Evolutionary conservation across 202 grass and related monocot genomes (phyloP).

Genomic region (Musa balbisiana): DNA sequence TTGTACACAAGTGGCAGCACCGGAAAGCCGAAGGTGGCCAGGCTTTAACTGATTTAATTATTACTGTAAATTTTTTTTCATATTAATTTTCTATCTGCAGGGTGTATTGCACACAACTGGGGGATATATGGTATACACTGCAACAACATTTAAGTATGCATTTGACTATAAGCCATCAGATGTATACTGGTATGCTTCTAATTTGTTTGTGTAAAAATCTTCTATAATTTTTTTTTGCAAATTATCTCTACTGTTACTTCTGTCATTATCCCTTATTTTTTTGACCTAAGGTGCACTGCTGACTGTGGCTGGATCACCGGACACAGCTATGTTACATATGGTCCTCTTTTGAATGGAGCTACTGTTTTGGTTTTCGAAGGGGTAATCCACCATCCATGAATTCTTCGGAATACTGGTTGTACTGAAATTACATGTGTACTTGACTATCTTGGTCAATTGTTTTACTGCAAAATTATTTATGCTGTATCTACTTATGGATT

Average conservation of each 20-base stretch:
- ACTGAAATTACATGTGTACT: too few relatives aligned
- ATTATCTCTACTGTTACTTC: conserved; percentile 22
- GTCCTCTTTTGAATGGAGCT: conserved; percentile 89
- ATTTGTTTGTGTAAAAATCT: neutral
- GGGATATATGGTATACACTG: conserved; percentile 15
- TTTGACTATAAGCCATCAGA: conserved; percentile 51
- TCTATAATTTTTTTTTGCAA: neutral
- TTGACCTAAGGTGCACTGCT: conserved; percentile 74
- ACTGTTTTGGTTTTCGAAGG: conserved; percentile 85
- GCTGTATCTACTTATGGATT: too few relatives aligned
- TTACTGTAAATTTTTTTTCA: neutral
- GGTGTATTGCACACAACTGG: conserved; percentile 21
- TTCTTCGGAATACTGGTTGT: too few relatives aligned
- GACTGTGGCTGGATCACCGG: conserved; percentile 98
- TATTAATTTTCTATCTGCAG: neutral
- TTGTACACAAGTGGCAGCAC: conserved; percentile 17
- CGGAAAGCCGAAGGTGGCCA: conserved; percentile 11
- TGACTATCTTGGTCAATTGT: too few relatives aligned
- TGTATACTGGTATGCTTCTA: conserved; percentile 71
- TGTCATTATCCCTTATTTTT: conserved; percentile 26
- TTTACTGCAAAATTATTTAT: too few relatives aligned
- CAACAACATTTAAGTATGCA: conserved; percentile 12
- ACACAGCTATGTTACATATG: conserved; percentile 90
- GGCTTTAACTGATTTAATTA: neutral
- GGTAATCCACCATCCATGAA: conserved; percentile 30